Base-by-base conservation (phyloP, 306 rosid species). In the Begonia peltatifolia region DNA sequence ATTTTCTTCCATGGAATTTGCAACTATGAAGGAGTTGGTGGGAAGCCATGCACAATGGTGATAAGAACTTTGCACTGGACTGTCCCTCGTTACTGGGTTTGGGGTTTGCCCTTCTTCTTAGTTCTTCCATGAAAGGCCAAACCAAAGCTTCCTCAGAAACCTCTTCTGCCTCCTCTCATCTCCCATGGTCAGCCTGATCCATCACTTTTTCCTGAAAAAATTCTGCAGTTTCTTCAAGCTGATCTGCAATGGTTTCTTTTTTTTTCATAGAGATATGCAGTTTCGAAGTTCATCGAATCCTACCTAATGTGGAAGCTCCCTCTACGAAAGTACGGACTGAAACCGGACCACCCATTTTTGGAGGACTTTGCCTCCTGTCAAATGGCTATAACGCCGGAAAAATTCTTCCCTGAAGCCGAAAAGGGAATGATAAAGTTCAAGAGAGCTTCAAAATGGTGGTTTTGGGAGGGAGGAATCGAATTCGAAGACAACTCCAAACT, bases 341-440 rank as follows among this genome's bases (percentile, higher is more conserved):
- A 74, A 54, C 89, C 84, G 0, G 53, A 58, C 15, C 64, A 54
- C 11, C 67, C 70, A 59, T 72, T 81, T 54, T 57, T 61, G 23
- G 69, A 66, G 50, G 79, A 51, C 15, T 1, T 77, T 0, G 56
- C 74, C 23, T 50, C 84, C 10, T 72, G 82, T 55, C 52, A 9
- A 14, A 4, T 57, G 56, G 71, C 15, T 1, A 14, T 67, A 12
- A 46, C 65, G 47, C 79, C 82, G 17, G 66, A 77, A 15, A 54
- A 59, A 0, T 81, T 72, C 41, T 72, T 55, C 60, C 61, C 69
- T 12, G 69, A 68, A 66, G 53, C 75, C 0, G 47, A 72, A 47
- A 74, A 75, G 64, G 84, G 82, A 64, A 72, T 74, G 59, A 67
- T 81, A 4, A 8, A 62, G 1, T 43, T 81, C 22, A 78, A 62